Base-by-base conservation (phyloP, 2,329 filamentous ascomycete genomes). In the Diaporthe sp. region DNA sequence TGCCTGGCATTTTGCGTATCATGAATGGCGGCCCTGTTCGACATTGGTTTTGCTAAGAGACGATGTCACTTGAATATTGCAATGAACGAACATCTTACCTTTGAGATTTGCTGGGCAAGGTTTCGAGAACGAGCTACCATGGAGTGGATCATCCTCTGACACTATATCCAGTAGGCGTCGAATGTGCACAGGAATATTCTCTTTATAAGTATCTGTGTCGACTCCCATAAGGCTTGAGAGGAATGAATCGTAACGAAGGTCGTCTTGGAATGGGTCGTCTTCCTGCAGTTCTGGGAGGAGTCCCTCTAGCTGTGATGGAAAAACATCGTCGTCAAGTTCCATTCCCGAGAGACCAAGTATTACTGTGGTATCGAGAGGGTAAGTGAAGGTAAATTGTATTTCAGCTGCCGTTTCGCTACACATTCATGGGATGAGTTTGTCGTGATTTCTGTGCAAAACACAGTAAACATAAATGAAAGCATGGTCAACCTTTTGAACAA, bases 1-100 rank as follows among this genome's bases (percentile, higher is more conserved):
- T 72, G 25, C 71, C 71, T 37, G 61, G 71, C 19, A 72, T 59
- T 9, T 66, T 27, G 19, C 53, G 37, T 70, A 73, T 27, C 30
- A 42, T 53, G 51, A 70, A 73, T 37, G 58, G 72, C 22, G 47
- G 32, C n/a, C 47, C 63, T 68, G n/a, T 6, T 27, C 32, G 25
- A 47, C n/a, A 13, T 66, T 1, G 4, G 25, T 19, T 10, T 4
- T 12, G 9, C 22, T 68, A 22, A 39, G 32, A 22, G 2, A 4
- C 3, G n/a, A 25, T 6, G n/a, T 2, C 13, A 5, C 7, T 22
- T 17, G 9, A 19, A 22, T 12, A 8, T 39, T 32, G 4, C 32
- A 53, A 12, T 27, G 32, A 3, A 19, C 30, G 19, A 19, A 13
- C 22, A 1, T 30, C n/a, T 53, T 50, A 68, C 63, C 47, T 35